These are phyloP conservation scores for Amanita phalloides DNA, from an alignment of 768 basidiomycete genomes.

Conservation along the genomic window DNA sequence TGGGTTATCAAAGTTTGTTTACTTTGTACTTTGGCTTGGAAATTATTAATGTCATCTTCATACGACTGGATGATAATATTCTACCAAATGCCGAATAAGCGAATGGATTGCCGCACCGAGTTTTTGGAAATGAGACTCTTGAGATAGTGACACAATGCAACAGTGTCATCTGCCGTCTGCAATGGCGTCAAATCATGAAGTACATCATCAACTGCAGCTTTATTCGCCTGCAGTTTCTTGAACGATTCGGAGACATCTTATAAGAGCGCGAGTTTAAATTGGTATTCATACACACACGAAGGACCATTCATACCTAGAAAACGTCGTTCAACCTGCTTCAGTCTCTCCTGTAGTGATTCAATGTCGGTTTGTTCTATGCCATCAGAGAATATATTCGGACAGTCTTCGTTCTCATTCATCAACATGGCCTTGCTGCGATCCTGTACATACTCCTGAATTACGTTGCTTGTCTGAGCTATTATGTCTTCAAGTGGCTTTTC, in stretches of 20 bases:
- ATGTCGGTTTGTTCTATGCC: conserved; percentile 18
- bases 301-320: conserved; percentile 44
- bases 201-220: conserved; percentile 53
- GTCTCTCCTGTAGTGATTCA: conserved; percentile 51
- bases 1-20: conserved; percentile 14
- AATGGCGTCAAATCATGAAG: conserved; percentile 66
- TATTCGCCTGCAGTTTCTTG: conserved; percentile 66
- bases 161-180: conserved; percentile 49
- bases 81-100: not conserved
- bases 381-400: no score
- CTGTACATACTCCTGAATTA: not conserved
- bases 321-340: conserved; percentile 67
- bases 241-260: conserved; percentile 75
- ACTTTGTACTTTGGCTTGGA: conserved; percentile 70
- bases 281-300: not conserved
- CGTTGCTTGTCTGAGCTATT: not conserved
- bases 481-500: conserved; percentile 4
- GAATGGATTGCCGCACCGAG: conserved; percentile 39
- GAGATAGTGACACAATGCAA: conserved; percentile 66
- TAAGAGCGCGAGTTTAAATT: conserved; percentile 6
- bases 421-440: not conserved
- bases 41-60: conserved; percentile 69
- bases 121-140: conserved; percentile 53
- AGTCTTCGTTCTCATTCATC: not conserved
- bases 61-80: conserved; percentile 34